These are phyloP conservation scores for Mycena filopes DNA, from an alignment of 768 basidiomycete species.

Conservation along the genomic window DNA sequence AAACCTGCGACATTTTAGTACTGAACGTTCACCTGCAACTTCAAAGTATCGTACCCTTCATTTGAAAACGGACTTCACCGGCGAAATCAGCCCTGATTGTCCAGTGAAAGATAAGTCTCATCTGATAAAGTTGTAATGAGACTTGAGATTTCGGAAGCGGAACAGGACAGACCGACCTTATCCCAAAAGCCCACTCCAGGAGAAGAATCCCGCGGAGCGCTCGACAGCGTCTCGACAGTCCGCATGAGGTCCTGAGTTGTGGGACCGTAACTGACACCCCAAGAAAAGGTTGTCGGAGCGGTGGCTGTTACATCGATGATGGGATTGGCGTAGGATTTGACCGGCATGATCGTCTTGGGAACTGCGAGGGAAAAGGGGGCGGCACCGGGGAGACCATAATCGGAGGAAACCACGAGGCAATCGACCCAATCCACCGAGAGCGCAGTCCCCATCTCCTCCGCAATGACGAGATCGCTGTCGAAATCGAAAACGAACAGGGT, in stretches of 20 bases:
- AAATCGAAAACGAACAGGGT: constrained; percentile 65
- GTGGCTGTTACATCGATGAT: constrained; percentile 72
- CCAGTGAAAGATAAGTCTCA: constrained; percentile 89
- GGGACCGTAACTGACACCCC: constrained; percentile 90
- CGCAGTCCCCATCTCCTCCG: constrained; percentile 83
- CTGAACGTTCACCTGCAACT: constrained; percentile 3
- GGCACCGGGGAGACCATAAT: constrained; percentile 62
- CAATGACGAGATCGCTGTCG: constrained; percentile 83
- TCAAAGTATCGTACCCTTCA: constrained; percentile 73
- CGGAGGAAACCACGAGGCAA: constrained; percentile 69
- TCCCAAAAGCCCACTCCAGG: constrained; percentile 95
- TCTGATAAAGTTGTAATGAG: constrained; percentile 46
- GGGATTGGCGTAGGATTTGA: constrained; percentile 91
- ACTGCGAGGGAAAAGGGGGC: constrained; percentile 67
- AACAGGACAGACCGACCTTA: constrained; percentile 64
- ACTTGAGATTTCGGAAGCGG: background rate
- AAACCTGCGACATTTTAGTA: constrained; percentile 61
- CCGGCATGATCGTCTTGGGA: constrained; percentile 94
- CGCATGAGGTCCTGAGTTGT: constrained; percentile 89
- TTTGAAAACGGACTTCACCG: constrained; percentile 78
- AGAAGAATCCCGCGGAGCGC: constrained; percentile 82
- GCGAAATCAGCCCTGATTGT: constrained; percentile 72
- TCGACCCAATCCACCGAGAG: constrained; percentile 78
- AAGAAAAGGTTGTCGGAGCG: constrained; percentile 78
- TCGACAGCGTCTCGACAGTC: constrained; percentile 83